Conservation (phyloP, 139 green algal species). For the Chlamydomonas sphaeroides region DNA sequence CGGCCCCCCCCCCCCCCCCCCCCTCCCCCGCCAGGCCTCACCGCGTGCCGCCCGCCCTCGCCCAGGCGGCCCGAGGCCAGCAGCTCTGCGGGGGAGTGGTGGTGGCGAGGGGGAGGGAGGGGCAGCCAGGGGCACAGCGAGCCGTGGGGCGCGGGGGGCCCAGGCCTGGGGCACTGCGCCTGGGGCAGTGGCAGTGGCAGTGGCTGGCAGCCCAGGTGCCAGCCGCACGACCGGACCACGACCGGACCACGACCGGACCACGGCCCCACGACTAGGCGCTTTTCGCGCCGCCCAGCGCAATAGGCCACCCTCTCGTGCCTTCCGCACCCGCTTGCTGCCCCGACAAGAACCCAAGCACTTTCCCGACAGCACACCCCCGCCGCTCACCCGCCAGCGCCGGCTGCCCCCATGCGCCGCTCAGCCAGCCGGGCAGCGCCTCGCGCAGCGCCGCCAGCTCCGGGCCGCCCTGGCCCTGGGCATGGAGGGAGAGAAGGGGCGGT, state of each 20-base stretch:
- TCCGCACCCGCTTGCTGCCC: too few relatives aligned
- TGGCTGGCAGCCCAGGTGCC: neutral
- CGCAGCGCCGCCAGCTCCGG: neutral
- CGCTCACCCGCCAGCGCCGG: constrained; percentile 16
- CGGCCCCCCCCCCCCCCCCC: too few relatives aligned
- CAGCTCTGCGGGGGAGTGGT: constrained; percentile 4
- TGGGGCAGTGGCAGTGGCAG: too few relatives aligned
- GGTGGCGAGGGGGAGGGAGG: neutral
- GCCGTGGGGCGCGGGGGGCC: neutral
- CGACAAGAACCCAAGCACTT: too few relatives aligned
- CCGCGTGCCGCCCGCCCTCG: constrained; percentile 13
- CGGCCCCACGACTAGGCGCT: too few relatives aligned
- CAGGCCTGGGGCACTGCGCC: neutral
- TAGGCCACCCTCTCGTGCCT: too few relatives aligned
- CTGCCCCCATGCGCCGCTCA: neutral
- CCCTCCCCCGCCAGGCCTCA: too few relatives aligned
- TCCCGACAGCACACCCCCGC: neutral
- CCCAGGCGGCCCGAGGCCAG: constrained; percentile 28
- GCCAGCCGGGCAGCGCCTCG: constrained; percentile 8
- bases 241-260: too few relatives aligned
- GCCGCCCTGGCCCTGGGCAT: constrained; percentile 26
- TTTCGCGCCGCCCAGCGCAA: too few relatives aligned
- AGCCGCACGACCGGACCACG: too few relatives aligned
- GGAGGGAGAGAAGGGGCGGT: too few relatives aligned
- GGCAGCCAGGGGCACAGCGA: neutral